Base-by-base conservation (phyloP, 805 yeast genomes). In the Yamadazyma ubonensis region DNA sequence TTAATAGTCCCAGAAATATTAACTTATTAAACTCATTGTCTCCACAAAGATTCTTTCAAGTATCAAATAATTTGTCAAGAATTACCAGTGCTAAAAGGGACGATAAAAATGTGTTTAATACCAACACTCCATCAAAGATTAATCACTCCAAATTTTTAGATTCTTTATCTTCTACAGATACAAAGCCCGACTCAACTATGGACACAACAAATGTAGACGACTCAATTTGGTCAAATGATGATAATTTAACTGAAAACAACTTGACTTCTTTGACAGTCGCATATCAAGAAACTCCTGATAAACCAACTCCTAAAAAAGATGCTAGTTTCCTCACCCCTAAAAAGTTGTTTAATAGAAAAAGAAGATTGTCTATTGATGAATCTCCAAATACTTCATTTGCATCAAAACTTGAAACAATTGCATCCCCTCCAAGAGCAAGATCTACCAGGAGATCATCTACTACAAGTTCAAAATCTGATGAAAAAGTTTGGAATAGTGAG, bases 341-440 rank as follows among this genome's bases (percentile, higher is more conserved):
- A 28, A 65, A 59, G 43, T 38, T 63, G 18, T 32, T 55, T 29
- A 21, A 20, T 9, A 50, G 48, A 35, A 52, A 39, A 35, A 45
- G 54, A 31, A 47, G 45, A 43, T 16, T 46, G 26, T 40, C 53
- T 8, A 22, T 50, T 6, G 44, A 44, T 4, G 62, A 51, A 17
- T 59, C 73, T 5, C 73, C 73, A 1, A 62, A 60, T 42, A 53
- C 57, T 40, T 53, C 60, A 4, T 52, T 66, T 20, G 73, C 73
- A 12, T 54, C 66, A 4, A 61, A 58, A 44, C 60, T 65, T 22
- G 66, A 59, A 33, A 50, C 58, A 15, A 48, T 47, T 21, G 47
- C 46, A 28, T 47, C 51, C 18, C 51, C 51, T n/a, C 51, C 49
- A 9, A 44, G 42, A 38, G 37, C 29, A 3, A 23, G 40, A 17